phyloP scores from a whole-genome alignment of 805 yeast genomes.

The Diddensiella santjacobensis region DNA sequence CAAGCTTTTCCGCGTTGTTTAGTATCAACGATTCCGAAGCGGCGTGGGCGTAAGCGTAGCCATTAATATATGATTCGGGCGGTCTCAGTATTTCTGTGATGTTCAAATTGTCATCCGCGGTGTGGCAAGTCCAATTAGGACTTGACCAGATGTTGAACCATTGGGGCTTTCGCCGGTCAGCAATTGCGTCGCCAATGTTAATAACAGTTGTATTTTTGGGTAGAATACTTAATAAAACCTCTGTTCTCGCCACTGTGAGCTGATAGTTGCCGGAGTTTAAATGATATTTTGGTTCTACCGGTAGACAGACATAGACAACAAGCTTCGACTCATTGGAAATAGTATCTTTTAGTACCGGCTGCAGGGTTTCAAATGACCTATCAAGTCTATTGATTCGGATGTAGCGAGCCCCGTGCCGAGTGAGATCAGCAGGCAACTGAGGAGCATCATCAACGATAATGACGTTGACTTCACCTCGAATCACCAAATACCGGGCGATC shows the following conservation, averaged over 20 bases:
- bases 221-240: too few relatives aligned
- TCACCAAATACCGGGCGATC: slow-evolving; percentile 29
- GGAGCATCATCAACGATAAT: slow-evolving; percentile 19
- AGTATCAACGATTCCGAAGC: slow-evolving; percentile 22
- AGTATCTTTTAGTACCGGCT: background rate
- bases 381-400: slow-evolving; percentile 18
- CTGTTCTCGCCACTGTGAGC: background rate
- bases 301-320: background rate
- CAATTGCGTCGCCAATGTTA: background rate
- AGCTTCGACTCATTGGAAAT: background rate
- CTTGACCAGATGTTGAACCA: background rate
- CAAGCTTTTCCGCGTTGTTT: background rate
- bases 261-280: background rate
- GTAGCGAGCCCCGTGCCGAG: slow-evolving; percentile 24
- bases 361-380: background rate
- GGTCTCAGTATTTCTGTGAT: background rate
- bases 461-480: slow-evolving; percentile 26
- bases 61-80: slow-evolving; percentile 20
- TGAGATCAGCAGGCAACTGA: slow-evolving; percentile 26
- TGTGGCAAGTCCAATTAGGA: background rate
- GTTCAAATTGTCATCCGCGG: background rate
- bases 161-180: background rate
- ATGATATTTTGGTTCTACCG: background rate
- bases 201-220: background rate
- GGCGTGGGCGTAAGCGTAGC: slow-evolving; percentile 29